Conservation (phyloP, 202 grass and related monocot genomes). For the Eragrostis tef region DNA sequence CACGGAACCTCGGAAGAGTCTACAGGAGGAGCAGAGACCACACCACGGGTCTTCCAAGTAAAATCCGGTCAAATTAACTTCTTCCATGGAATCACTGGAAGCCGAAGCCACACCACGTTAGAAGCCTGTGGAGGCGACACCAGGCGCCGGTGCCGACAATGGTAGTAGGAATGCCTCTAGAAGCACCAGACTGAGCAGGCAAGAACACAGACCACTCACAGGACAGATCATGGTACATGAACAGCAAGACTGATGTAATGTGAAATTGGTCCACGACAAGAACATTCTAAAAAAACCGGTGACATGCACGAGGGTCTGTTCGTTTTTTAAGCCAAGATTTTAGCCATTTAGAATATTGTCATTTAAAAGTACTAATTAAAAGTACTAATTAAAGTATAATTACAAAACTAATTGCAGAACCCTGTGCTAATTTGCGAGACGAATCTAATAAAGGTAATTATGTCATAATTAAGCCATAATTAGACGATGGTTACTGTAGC, state of each 20-base stretch:
- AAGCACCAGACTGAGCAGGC: not conserved
- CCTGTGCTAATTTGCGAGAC: too few species aligned
- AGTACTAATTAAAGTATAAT: too few species aligned
- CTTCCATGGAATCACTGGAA: not conserved
- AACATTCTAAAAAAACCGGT: not conserved
- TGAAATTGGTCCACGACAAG: not conserved
- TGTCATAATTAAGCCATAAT: too few species aligned
- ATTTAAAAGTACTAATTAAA: too few species aligned
- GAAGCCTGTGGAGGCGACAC: not conserved
- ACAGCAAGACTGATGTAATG: not conserved
- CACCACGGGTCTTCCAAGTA: not conserved
- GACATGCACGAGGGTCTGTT: too few species aligned
- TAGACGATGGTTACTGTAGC: too few species aligned
- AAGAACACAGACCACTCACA: too few species aligned
- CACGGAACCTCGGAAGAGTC: conserved; percentile 10
- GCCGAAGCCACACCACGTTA: not conserved
- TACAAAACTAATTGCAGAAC: too few species aligned
- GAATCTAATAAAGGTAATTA: too few species aligned
- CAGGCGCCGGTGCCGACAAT: not conserved
- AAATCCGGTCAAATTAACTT: not conserved
- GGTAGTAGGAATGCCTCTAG: not conserved
- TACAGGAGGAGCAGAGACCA: conserved; percentile 28
- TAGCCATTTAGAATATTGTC: too few species aligned
- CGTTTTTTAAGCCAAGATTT: too few species aligned
- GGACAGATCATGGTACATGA: too few species aligned